Evolutionary conservation across 331 rosid species (phyloP).

Genomic region (Phaseolus coccineus): DNA sequence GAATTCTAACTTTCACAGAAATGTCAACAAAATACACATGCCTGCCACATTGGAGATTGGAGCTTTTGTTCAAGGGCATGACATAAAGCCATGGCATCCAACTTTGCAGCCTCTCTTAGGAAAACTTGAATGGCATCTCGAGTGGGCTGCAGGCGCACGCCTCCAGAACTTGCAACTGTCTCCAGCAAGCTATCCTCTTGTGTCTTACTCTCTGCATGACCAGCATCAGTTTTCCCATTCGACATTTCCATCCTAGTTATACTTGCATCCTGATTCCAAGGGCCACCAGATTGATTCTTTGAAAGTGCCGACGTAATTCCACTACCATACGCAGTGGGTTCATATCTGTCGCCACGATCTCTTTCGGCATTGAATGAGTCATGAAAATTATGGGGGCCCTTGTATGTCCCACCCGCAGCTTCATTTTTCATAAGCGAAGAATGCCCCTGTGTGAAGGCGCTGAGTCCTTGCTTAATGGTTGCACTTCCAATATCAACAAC

Average conservation of each 20-base stretch:
- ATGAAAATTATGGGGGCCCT: no score
- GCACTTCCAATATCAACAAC: slow-evolving; percentile 29
- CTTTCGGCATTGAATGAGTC: no score
- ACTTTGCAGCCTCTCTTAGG: slow-evolving; percentile 8
- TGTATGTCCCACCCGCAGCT: background rate
- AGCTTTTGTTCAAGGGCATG: slow-evolving; percentile 14
- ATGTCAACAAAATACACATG: background rate
- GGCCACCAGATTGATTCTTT: background rate
- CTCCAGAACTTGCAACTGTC: background rate
- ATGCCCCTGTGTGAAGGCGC: slow-evolving; percentile 2
- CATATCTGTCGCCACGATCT: slow-evolving; percentile 1
- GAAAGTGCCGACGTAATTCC: background rate
- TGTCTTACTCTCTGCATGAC: background rate
- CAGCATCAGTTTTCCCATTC: background rate
- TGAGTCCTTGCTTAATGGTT: slow-evolving; percentile 24
- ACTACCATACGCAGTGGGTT: background rate
- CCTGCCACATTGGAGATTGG: slow-evolving; percentile 22
- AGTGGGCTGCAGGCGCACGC: slow-evolving; percentile 3
- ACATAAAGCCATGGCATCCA: slow-evolving; percentile 1
- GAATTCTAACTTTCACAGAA: background rate
- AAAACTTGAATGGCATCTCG: slow-evolving; percentile 18
- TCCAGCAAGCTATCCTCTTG: slow-evolving; percentile 1
- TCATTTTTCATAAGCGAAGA: slow-evolving; percentile 23
- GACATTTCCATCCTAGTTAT: background rate
- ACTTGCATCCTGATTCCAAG: slow-evolving; percentile 1